Base-by-base conservation (phyloP, 2,329 filamentous ascomycete species). In the Canariomyces notabilis region DNA sequence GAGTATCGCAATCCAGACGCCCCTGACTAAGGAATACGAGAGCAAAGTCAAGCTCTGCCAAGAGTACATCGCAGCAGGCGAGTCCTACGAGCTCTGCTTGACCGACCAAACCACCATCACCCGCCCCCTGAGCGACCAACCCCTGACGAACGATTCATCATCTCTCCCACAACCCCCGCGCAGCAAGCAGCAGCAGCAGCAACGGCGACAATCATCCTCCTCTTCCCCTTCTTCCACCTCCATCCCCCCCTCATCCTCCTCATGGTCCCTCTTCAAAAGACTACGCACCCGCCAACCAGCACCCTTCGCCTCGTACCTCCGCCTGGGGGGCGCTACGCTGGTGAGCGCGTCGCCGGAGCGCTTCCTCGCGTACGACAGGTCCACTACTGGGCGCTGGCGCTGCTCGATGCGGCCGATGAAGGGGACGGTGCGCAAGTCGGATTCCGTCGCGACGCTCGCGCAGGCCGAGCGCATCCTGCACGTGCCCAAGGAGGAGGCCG, bases 331-430 rank as follows among this genome's bases (percentile, higher is more conserved):
- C 23, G 77, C 79, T 3, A 89, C 87, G 1, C 75, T 97, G 22
- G 72, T 95, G 36, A 87, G 85, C 64, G 87, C 84, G 58, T 95
- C 88, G 4, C 91, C 91, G 0, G 91, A 97, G 67, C 85, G 90
- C 2, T 97, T 95, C 61, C 77, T 97, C 14, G 80, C 79, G 37
- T 69, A 72, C 57, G 61, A 66, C 43, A 51, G 59, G 2, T 67
- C 65, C 1, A 83, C n/a, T n/a, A n/a, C n/a, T n/a, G n/a, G n/a
- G n/a, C n/a, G n/a, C n/a, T n/a, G 84, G 1, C 65, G 71, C 34
- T 87, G 83, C 62, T 81, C 85, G 51, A 93, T 96, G 75, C 82
- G 90, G 6, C 91, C 91, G 0, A 97, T 97, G 80, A 97, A 97
- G 70, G 91, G 91, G 38, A 97, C 91, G 0, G 89, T 96, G n/a